Evolutionary conservation across 805 yeast species (phyloP).

Genomic region (Nakazawaea wyomingensis): DNA sequence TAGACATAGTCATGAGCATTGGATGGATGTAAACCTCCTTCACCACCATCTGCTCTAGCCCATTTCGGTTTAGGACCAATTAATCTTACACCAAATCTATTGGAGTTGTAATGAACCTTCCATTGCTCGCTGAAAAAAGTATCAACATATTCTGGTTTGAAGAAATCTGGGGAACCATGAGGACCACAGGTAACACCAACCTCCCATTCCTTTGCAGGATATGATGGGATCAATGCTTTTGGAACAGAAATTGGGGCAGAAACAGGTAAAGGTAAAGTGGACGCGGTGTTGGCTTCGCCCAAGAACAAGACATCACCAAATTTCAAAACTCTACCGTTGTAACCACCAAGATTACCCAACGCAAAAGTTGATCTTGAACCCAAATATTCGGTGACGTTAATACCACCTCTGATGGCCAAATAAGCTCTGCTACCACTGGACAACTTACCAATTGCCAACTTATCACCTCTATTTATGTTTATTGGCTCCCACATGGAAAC

Average conservation of each 20-base stretch:
- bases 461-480: constrained; percentile 66
- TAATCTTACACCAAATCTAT: constrained; percentile 92
- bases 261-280: constrained; percentile 69
- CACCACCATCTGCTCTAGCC: constrained; percentile 97
- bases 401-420: constrained; percentile 85
- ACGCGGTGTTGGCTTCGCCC: constrained; percentile 69
- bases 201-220: constrained; percentile 57
- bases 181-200: constrained; percentile 97
- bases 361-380: constrained; percentile 98
- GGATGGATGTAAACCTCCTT: constrained; percentile 98
- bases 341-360: constrained; percentile 88
- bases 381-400: constrained; percentile 88
- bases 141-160: constrained; percentile 64
- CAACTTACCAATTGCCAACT: constrained; percentile 75
- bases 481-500: constrained; percentile 72
- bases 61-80: constrained; percentile 95
- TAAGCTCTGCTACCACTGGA: constrained; percentile 83
- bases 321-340: constrained; percentile 87
- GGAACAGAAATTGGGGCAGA: constrained; percentile 61
- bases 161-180: constrained; percentile 96
- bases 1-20: constrained; percentile 97
- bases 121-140: constrained; percentile 75
- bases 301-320: constrained; percentile 88
- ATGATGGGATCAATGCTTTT: constrained; percentile 47
- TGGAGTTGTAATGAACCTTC: constrained; percentile 97